phyloP scores from a whole-genome alignment of 129 eudicot species.

The Deinandra increscens region DNA sequence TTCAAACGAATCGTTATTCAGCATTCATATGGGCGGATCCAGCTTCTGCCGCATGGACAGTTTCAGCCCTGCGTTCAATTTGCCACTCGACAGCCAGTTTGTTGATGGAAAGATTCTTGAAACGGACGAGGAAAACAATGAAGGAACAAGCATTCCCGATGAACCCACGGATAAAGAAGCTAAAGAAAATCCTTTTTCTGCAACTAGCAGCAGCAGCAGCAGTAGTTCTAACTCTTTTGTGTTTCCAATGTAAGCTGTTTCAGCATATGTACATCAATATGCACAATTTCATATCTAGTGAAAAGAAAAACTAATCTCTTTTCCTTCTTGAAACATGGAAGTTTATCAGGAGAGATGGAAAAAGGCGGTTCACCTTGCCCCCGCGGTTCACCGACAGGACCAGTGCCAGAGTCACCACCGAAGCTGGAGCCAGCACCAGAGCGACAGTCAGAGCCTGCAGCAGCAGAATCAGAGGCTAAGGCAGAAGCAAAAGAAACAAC shows the following conservation, averaged over 20 bases:
- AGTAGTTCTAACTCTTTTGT: slow-evolving; percentile 1
- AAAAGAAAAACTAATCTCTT: background rate
- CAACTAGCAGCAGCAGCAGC: slow-evolving; percentile 5
- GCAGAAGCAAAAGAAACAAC: too few species aligned
- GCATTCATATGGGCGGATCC: background rate
- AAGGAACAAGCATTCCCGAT: background rate
- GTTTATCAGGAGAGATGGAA: slow-evolving; percentile 3
- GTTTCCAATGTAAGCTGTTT: slow-evolving; percentile 11
- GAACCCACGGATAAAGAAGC: background rate
- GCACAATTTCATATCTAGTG: background rate
- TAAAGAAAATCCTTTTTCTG: background rate
- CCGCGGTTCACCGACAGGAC: background rate
- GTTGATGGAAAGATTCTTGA: background rate
- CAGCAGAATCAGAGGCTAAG: background rate
- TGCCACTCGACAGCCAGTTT: background rate
- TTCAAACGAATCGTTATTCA: background rate
- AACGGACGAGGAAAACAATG: background rate
- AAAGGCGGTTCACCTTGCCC: background rate
- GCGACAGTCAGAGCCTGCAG: too few species aligned
- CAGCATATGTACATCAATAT: background rate
- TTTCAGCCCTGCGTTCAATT: background rate
- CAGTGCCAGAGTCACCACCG: background rate
- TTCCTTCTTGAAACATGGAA: background rate
- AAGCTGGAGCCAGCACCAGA: background rate
- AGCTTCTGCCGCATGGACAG: background rate